Percentiles rank a stretch among this genome's conserved stretches.
These are phyloP conservation scores for Penicillium thymicola DNA, from an alignment of 2,329 filamentous ascomycete genomes.

Conservation along the genomic window DNA sequence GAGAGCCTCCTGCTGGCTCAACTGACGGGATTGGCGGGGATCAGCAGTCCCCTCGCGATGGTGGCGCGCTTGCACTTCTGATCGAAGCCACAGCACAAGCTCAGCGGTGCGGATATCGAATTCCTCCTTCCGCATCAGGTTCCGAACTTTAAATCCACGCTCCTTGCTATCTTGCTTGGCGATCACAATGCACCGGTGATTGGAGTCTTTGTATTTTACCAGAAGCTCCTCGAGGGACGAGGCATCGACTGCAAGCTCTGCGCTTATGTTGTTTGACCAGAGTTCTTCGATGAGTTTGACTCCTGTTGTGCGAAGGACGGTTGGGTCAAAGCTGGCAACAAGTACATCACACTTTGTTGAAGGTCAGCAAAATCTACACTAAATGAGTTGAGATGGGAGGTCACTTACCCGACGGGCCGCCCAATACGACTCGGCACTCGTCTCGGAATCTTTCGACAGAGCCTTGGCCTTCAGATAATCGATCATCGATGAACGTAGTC, in stretches of 20 bases:
- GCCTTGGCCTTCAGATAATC: conserved; percentile 51
- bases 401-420: conserved; percentile 59
- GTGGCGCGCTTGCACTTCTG: conserved; percentile 77
- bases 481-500: conserved; percentile 62
- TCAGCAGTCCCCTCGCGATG: conserved; percentile 51
- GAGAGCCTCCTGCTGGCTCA: conserved; percentile 41
- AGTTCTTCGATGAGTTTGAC: conserved; percentile 74
- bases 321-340: conserved; percentile 79
- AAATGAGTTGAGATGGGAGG: not conserved
- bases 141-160: conserved; percentile 70
- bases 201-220: conserved; percentile 65
- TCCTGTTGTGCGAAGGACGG: conserved; percentile 70
- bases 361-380: conserved; percentile 6
- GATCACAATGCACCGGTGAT: conserved; percentile 84
- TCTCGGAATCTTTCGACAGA: conserved; percentile 68
- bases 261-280: conserved; percentile 80
- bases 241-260: conserved; percentile 79
- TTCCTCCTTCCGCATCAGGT: conserved; percentile 74
- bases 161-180: conserved; percentile 66
- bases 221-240: conserved; percentile 73
- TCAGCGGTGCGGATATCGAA: conserved; percentile 71
- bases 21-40: conserved; percentile 43
- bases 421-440: conserved; percentile 61
- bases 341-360: conserved; percentile 72
- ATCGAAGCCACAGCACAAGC: conserved; percentile 74